Conservation (phyloP, 257 asterid species). For the Scutellaria baicalensis region DNA sequence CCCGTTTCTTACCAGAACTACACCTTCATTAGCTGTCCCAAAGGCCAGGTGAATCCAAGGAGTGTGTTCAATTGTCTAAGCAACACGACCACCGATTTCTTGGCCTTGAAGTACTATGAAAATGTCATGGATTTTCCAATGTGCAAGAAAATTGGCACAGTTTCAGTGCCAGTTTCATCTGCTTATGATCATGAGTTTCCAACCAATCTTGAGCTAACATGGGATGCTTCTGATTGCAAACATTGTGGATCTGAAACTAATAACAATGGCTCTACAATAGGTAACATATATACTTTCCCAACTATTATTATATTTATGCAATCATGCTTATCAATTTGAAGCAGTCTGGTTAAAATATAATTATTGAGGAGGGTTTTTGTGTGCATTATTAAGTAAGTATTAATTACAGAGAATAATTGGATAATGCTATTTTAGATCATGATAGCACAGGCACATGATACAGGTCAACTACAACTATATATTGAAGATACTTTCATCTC, state of each 20-base stretch:
- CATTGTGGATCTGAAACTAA: conserved; percentile 28
- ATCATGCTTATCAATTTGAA: background rate
- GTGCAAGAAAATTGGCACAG: conserved; percentile 20
- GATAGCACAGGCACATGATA: background rate
- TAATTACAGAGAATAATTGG: background rate
- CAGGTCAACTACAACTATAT: background rate
- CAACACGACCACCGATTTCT: conserved; percentile 23
- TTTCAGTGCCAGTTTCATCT: conserved; percentile 28
- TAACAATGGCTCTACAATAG: conserved; percentile 19
- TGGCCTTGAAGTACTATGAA: background rate
- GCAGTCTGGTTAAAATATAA: background rate
- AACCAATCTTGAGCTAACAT: conserved; percentile 33
- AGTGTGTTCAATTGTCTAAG: conserved; percentile 36
- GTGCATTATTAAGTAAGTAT: background rate
- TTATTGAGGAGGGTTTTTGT: background rate
- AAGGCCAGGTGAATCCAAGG: conserved; percentile 4
- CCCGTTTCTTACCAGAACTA: conserved; percentile 25
- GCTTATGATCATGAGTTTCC: conserved; percentile 12
- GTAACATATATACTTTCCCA: conserved; percentile 8
- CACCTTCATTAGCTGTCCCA: conserved; percentile 44
- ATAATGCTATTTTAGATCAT: background rate
- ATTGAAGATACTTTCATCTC: background rate
- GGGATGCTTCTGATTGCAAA: conserved; percentile 29
- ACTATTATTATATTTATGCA: background rate
- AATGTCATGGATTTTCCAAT: background rate